Evolutionary conservation across 495 filamentous ascomycete species (phyloP).

Genomic region (Evansstolkia leycettana): DNA sequence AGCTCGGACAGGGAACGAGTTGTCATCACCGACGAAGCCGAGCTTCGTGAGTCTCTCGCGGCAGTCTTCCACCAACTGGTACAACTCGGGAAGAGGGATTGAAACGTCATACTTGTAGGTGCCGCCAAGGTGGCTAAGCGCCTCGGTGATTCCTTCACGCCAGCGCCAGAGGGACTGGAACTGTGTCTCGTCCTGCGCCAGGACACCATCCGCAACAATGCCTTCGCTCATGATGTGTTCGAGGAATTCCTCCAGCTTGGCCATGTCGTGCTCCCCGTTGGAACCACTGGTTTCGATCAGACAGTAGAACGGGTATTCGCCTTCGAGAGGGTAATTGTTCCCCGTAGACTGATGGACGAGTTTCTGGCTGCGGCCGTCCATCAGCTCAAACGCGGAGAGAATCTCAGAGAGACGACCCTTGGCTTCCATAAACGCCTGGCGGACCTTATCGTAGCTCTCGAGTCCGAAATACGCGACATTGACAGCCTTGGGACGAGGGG

Average conservation of each 20-base stretch:
- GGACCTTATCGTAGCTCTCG: slow-evolving; percentile 75
- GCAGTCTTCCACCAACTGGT: slow-evolving; percentile 76
- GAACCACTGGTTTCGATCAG: slow-evolving; percentile 92
- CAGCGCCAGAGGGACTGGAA: slow-evolving; percentile 76
- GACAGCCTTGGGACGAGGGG: slow-evolving; percentile 67
- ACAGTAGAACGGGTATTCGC: slow-evolving; percentile 85
- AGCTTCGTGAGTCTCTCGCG: slow-evolving; percentile 53
- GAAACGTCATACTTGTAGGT: slow-evolving; percentile 98
- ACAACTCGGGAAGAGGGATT: slow-evolving; percentile 79
- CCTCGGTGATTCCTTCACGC: slow-evolving; percentile 87
- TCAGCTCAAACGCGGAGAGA: slow-evolving; percentile 92
- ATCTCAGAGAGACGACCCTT: slow-evolving; percentile 88
- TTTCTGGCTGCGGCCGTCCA: slow-evolving; percentile 73
- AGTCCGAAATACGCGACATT: slow-evolving; percentile 89
- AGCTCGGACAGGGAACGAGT: slow-evolving; percentile 68
- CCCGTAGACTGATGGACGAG: slow-evolving; percentile 62
- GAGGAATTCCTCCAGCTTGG: slow-evolving; percentile 76
- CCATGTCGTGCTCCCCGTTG: slow-evolving; percentile 82
- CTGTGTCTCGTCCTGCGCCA: slow-evolving; percentile 90
- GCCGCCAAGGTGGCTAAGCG: slow-evolving; percentile 78
- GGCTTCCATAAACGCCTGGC: slow-evolving; percentile 69
- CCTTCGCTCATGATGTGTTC: slow-evolving; percentile 78
- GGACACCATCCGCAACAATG: slow-evolving; percentile 74
- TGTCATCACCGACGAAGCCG: slow-evolving; percentile 67
- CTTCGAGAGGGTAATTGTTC: slow-evolving; percentile 69